Base-by-base conservation (phyloP, 2,329 filamentous ascomycete species). In the Epichloe hybrida region DNA sequence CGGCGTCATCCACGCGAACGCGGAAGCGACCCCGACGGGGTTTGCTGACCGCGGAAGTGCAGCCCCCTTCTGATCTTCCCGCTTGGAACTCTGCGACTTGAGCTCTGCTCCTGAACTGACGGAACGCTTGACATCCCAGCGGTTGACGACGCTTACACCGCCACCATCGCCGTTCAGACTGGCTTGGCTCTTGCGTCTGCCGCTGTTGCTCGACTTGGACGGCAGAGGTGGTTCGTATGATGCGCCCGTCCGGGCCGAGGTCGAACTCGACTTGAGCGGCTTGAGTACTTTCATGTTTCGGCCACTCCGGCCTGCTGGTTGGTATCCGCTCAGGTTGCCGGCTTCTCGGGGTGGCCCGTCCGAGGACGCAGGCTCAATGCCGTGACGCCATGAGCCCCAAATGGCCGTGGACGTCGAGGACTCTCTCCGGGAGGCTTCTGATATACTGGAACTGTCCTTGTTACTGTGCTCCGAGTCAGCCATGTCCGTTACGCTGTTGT, bases 261-360 rank as follows among this genome's bases (percentile, higher is more conserved):
- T 69, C 0, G 83, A 77, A 21, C 69, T 68, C 5, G 82, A 74
- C 64, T 88, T 93, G 51, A 76, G 77, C 1, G 91, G 83, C 61
- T 89, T 88, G 49, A 97, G 73, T 2, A 96, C 84, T 71, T 95
- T 97, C 85, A 97, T 97, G 47, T 81, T 83, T 47, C 85, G 79
- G 15, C 75, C 69, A 17, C 71, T 68, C 46, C 81, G 73, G 62
- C 80, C 68, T 56, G 83, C 73, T 58, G 83, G 83, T 62, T 88
- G 84, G 62, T 88, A 88, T 23, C 82, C 81, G 58, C 80, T 83
- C 56, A 79, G 65, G 50, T 74, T 74, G 2, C 69, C 67, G 56
- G 68, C 72, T 54, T 80, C 78, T 51, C 72, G 76, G n/a, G 66
- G 63, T 9, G 71, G 69, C 59, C 72, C 74, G 41, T 84, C 82